Conservation (phyloP, 192 early-diverging fungal genomes). For the Coemansia sp. region DNA sequence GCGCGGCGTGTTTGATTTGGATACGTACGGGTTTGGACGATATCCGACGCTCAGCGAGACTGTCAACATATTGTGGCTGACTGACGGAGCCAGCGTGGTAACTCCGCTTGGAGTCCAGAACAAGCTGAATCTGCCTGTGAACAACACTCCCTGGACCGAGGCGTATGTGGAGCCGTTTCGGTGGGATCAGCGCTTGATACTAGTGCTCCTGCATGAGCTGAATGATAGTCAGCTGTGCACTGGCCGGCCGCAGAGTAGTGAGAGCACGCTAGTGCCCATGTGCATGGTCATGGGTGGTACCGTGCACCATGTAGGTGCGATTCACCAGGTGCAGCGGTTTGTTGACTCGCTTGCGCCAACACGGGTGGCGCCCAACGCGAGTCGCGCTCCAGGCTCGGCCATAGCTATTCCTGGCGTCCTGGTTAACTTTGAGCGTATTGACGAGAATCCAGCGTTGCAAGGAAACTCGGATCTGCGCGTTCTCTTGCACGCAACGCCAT, state of each 20-base stretch:
- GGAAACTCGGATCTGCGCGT: slow-evolving; percentile 45
- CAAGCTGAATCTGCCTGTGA: slow-evolving; percentile 67
- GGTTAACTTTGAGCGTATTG: slow-evolving; percentile 64
- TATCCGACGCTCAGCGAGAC: slow-evolving; percentile 65
- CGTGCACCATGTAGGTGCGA: slow-evolving; percentile 51
- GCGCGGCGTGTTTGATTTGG: slow-evolving; percentile 60
- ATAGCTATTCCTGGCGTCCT: slow-evolving; percentile 54
- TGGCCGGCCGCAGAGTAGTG: slow-evolving; percentile 44
- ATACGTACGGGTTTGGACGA: slow-evolving; percentile 70
- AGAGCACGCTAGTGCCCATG: slow-evolving; percentile 62
- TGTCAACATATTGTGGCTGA: slow-evolving; percentile 75
- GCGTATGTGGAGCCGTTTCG: slow-evolving; percentile 76
- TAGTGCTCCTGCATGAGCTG: slow-evolving; percentile 61
- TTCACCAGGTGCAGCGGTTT: slow-evolving; percentile 61
- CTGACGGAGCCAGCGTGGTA: slow-evolving; percentile 66
- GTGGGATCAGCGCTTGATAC: slow-evolving; percentile 76
- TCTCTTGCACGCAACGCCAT: slow-evolving; percentile 32
- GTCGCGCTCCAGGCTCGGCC: slow-evolving; percentile 22
- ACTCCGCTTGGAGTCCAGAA: slow-evolving; percentile 45
- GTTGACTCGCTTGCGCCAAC: slow-evolving; percentile 58
- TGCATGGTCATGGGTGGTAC: slow-evolving; percentile 70
- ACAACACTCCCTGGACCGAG: slow-evolving; percentile 61
- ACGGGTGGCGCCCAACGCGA: slow-evolving; percentile 8
- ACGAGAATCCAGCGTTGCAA: slow-evolving; percentile 42
- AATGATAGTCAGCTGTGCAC: slow-evolving; percentile 28